Evolutionary conservation across 2,329 filamentous ascomycete species (phyloP), one percentile per base, ranked within the genome.

Genomic region (Epichloe bromicola): DNA sequence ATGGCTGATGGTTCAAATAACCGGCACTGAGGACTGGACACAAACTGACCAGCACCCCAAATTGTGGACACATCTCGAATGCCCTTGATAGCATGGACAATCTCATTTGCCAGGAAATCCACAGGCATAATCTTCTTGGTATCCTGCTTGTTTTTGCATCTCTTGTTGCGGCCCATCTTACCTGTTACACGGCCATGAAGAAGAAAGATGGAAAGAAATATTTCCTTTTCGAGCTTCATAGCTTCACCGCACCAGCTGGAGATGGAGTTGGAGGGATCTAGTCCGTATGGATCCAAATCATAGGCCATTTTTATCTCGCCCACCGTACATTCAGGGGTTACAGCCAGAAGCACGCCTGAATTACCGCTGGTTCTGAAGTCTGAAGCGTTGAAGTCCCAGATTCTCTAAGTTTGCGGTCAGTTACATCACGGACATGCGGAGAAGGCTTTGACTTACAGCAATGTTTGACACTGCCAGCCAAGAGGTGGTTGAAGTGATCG

Each of bases 341-440:
- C 46, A 3, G 55, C 60, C 5, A 65, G 34, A 23, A 68, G 57
- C 1, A 64, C 57, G 2, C 48, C 48, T 0, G 61, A 61, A 0
- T 51, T 52, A 0, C 61, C 60, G 0, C 53, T 15, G 4, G 52
- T 51, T 2, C 51, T 51, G 7, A 62, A 61, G 0, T 42, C 45
- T 0, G 56, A 54, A 1, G 55, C 54, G 2, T 53, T 45, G 26
- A 62, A 60, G 15, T 67, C 59, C 53, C 58, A 66, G 1, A 65
- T 51, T 14, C 60, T 60, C 62, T 65, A 19, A 11, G 2, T 12
- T 37, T 55, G 8, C 23, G 51, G 49, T 46, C 11, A 45, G 15
- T n/a, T 14, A 14, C 5, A 15, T 20, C 11, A 20, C 20, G 10
- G 15, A 37, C 4, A 5, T 45, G 33, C 23, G 14, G 17, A 20